phyloP scores from a whole-genome alignment of 1,284 basidiomycete genomes.

The Trichosporon sp. region DNA sequence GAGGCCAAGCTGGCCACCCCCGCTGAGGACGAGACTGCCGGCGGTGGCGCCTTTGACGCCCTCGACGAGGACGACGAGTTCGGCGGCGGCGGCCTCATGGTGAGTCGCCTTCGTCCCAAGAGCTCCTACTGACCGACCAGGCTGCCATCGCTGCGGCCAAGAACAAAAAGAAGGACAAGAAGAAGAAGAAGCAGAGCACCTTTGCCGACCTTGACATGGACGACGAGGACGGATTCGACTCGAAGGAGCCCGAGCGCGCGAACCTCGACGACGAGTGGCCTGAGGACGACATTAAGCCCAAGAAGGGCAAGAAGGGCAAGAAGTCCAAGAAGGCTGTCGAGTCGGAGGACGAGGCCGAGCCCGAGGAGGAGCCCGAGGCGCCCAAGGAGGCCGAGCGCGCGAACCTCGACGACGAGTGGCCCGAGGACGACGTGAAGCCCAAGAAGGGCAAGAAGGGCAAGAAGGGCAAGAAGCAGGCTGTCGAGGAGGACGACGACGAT shows the following conservation, averaged over 20 bases:
- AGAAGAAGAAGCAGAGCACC: slow-evolving; percentile 46
- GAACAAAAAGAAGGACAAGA: slow-evolving; percentile 44
- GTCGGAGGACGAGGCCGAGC: slow-evolving; percentile 22
- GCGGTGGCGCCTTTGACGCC: slow-evolving; percentile 38
- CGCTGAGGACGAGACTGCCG: slow-evolving; percentile 51
- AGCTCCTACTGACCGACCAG: slow-evolving; percentile 5
- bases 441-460: slow-evolving; percentile 52
- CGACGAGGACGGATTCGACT: slow-evolving; percentile 10
- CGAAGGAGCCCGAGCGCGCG: slow-evolving; percentile 25
- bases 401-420: slow-evolving; percentile 47
- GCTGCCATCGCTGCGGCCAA: slow-evolving; percentile 21
- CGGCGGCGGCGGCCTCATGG: slow-evolving; percentile 79
- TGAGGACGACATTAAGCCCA: slow-evolving; percentile 38
- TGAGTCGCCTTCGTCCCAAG: too few species aligned
- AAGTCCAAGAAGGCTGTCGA: slow-evolving; percentile 24
- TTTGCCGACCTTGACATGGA: slow-evolving; percentile 18
- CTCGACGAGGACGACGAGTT: slow-evolving; percentile 58
- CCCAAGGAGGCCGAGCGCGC: slow-evolving; percentile 45
- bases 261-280: slow-evolving; percentile 35
- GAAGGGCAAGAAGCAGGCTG: slow-evolving; percentile 47
- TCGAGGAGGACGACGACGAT: slow-evolving; percentile 36
- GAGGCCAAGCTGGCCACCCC: slow-evolving; percentile 52
- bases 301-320: slow-evolving; percentile 52
- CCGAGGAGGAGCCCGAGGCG: slow-evolving; percentile 31
- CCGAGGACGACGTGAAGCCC: slow-evolving; percentile 49